phyloP scores from a whole-genome alignment of 2,329 filamentous ascomycete species.

The Apiospora kogelbergensis region DNA sequence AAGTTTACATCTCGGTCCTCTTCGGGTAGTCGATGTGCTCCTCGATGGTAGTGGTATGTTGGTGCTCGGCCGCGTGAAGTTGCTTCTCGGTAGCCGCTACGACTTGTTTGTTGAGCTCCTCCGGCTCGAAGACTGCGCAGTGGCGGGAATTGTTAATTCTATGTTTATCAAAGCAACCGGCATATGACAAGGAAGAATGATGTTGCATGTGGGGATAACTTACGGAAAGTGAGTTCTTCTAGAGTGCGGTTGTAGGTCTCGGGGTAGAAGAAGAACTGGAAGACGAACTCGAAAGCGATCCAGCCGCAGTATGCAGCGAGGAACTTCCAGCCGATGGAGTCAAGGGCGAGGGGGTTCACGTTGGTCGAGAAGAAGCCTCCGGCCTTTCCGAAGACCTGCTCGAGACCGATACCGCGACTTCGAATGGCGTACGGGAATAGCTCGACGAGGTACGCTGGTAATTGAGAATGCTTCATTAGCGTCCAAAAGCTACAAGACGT shows the following conservation, averaged over 20 bases:
- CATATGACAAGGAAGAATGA: background rate
- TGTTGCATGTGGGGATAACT: constrained; percentile 18
- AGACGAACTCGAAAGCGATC: constrained; percentile 39
- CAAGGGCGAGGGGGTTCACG: constrained; percentile 44
- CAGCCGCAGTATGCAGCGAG: constrained; percentile 45
- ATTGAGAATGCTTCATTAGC: background rate
- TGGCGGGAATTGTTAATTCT: constrained; percentile 13
- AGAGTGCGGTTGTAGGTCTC: constrained; percentile 80
- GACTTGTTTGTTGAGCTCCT: constrained; percentile 37
- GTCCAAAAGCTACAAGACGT: background rate
- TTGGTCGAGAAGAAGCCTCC: constrained; percentile 43
- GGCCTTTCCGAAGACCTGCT: constrained; percentile 52
- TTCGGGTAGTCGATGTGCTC: background rate
- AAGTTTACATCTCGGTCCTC: background rate
- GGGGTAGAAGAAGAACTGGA: constrained; percentile 80
- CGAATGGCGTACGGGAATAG: constrained; percentile 57
- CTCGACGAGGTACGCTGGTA: constrained; percentile 53
- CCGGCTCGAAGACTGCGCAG: constrained; percentile 39
- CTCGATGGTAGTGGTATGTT: background rate
- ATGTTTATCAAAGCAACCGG: background rate
- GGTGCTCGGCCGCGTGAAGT: constrained; percentile 20
- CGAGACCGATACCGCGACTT: constrained; percentile 57
- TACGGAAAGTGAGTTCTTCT: constrained; percentile 59
- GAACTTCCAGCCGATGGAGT: constrained; percentile 40
- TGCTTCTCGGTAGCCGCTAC: constrained; percentile 41